Base-by-base conservation (phyloP, 208 protist species). In the Polymyxa betae region DNA sequence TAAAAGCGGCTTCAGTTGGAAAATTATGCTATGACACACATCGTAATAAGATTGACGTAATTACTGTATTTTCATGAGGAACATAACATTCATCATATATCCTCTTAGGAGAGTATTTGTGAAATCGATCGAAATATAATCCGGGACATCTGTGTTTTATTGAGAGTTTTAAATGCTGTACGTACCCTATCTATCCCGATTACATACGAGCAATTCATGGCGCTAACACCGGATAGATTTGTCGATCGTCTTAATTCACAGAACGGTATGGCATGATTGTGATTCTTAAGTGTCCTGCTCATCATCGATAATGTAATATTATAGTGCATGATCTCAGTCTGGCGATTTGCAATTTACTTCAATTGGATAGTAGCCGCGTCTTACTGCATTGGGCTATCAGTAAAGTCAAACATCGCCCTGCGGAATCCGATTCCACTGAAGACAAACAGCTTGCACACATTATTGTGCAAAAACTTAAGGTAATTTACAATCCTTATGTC, bases 1-100 rank as follows among this genome's bases (percentile, higher is more conserved):
- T 82, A 43, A 82, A 82, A 43, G 72, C 72, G 72, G 72, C 72
- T 5, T 82, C 72, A 20, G 40, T 82, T n/a, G 72, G 72, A 20
- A 82, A 82, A 43, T 35, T 82, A 5, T 82, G n/a, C n/a, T 82
- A 45, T n/a, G n/a, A 66, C 54, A 66, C 54, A 32, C 29, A 16
- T 29, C 20, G 29, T 29, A 66, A 66, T 29, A 29, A 16, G 54
- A 29, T 32, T 29, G 54, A n/a, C n/a, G n/a, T n/a, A n/a, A n/a
- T n/a, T n/a, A n/a, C n/a, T n/a, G n/a, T n/a, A n/a, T 29, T 60
- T 60, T 24, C 12, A 60, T 60, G 49, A 60, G 5, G 49, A 60
- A 60, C 49, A 24, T 60, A n/a, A n/a, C n/a, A n/a, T n/a, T n/a
- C n/a, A n/a, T n/a, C n/a, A n/a, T n/a, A n/a, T n/a, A n/a, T n/a